Evolutionary conservation across 1,284 basidiomycete genomes (phyloP).

Genomic region (Peniophora sp.): DNA sequence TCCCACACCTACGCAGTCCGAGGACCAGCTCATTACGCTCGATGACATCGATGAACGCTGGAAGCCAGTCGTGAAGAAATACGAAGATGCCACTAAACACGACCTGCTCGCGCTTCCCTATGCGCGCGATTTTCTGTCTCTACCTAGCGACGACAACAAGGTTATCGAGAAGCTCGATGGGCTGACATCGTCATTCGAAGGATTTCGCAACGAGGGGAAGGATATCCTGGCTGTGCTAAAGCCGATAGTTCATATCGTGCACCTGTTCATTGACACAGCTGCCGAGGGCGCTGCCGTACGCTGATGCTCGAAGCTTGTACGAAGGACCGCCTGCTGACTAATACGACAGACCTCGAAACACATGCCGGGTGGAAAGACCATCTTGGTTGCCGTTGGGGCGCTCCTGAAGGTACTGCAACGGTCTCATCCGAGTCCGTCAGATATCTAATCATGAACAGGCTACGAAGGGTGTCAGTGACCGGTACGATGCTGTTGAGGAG

Average conservation of each 20-base stretch:
- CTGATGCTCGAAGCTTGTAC: no score
- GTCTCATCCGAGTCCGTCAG: background rate
- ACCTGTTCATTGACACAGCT: background rate
- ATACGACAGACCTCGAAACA: no score
- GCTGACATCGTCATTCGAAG: background rate
- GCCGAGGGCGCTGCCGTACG: background rate
- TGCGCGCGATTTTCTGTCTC: background rate
- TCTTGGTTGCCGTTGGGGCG: background rate
- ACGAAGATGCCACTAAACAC: background rate
- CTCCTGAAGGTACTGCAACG: background rate
- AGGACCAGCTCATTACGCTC: no score
- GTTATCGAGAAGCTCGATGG: background rate
- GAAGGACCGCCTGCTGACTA: no score
- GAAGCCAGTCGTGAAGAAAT: background rate
- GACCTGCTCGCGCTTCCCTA: background rate
- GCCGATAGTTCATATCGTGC: background rate
- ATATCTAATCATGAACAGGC: background rate
- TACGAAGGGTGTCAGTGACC: background rate
- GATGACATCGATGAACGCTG: background rate
- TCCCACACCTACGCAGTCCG: no score
- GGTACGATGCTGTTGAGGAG: background rate
- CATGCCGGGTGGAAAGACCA: background rate
- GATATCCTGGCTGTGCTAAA: background rate
- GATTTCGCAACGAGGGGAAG: background rate
- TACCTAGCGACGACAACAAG: background rate